Evolutionary conservation across 345 rosid genomes (phyloP).

Genomic region (Arabidopsis arenosa): DNA sequence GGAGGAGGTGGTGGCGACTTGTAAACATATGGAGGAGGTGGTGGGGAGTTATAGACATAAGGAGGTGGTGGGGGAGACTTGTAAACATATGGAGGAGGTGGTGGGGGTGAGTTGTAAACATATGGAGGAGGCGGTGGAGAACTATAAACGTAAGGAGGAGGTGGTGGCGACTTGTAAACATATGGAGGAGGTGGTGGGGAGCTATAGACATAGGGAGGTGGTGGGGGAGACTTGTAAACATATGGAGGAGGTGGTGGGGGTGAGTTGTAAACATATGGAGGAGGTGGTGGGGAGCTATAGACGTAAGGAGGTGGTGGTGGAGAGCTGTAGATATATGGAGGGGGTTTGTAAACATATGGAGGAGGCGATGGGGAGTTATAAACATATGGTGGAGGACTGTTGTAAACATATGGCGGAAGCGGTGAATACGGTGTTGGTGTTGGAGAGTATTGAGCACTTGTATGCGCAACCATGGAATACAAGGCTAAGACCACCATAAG

Average conservation of each 20-base stretch:
- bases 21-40: constrained; percentile 5
- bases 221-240: constrained; percentile 2
- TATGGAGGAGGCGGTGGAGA: neutral
- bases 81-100: constrained; percentile 19
- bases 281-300: constrained; percentile 10
- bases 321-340: neutral
- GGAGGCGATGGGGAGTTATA: constrained; percentile 1
- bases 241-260: constrained; percentile 23
- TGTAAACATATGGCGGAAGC: constrained; percentile 21
- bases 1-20: constrained; percentile 28
- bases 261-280: neutral
- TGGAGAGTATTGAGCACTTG: constrained; percentile 37
- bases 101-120: neutral
- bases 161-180: neutral
- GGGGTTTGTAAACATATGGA: constrained; percentile 4
- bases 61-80: neutral
- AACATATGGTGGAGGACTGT: neutral
- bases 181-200: constrained; percentile 13
- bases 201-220: neutral
- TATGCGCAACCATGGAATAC: constrained; percentile 21
- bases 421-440: constrained; percentile 27
- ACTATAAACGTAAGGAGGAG: constrained; percentile 9
- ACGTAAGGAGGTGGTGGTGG: constrained; percentile 29
- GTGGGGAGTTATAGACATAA: neutral
- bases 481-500: constrained; percentile 38